A percentile compares a stretch with the other conserved stretches of the same genome.
Conservation (phyloP, 2,329 filamentous ascomycete genomes). For the Ambrosiella cleistominuta region DNA sequence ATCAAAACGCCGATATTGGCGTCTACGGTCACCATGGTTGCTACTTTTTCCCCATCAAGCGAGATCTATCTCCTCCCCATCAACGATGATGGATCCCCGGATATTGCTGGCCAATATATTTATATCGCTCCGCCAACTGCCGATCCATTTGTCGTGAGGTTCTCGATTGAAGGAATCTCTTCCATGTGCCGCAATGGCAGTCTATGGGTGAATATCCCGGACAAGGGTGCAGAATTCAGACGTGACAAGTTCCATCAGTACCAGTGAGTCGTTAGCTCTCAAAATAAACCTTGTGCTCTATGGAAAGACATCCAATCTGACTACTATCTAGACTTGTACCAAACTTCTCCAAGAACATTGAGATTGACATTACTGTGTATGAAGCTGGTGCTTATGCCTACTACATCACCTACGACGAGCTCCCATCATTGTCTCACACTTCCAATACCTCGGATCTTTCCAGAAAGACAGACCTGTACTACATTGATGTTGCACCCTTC, state of each 20-base stretch:
- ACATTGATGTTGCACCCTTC: constrained; percentile 81
- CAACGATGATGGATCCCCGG: constrained; percentile 82
- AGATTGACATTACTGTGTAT: constrained; percentile 76
- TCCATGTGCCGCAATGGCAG: constrained; percentile 90
- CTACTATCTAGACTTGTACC: constrained; percentile 50
- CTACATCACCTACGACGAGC: constrained; percentile 78
- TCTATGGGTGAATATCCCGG: constrained; percentile 90
- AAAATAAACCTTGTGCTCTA: constrained; percentile 34
- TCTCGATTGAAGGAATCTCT: constrained; percentile 84
- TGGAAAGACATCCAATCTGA: not conserved
- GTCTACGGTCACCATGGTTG: constrained; percentile 26
- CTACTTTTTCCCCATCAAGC: constrained; percentile 44
- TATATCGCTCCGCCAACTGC: constrained; percentile 63
- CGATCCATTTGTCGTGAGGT: constrained; percentile 64
- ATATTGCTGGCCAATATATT: constrained; percentile 77
- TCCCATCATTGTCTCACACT: constrained; percentile 54
- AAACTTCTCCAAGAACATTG: constrained; percentile 80
- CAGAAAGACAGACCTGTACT: constrained; percentile 61
- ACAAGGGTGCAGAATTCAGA: constrained; percentile 55
- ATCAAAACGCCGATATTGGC: too few species aligned
- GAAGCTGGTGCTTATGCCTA: constrained; percentile 79
- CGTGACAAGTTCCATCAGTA: constrained; percentile 70
- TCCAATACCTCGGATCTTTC: constrained; percentile 13
- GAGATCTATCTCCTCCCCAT: constrained; percentile 78
- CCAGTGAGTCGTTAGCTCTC: constrained; percentile 42